These are phyloP conservation scores for Hymenoscyphus occultus DNA, from an alignment of 2,329 filamentous ascomycete genomes.

Conservation along the genomic window DNA sequence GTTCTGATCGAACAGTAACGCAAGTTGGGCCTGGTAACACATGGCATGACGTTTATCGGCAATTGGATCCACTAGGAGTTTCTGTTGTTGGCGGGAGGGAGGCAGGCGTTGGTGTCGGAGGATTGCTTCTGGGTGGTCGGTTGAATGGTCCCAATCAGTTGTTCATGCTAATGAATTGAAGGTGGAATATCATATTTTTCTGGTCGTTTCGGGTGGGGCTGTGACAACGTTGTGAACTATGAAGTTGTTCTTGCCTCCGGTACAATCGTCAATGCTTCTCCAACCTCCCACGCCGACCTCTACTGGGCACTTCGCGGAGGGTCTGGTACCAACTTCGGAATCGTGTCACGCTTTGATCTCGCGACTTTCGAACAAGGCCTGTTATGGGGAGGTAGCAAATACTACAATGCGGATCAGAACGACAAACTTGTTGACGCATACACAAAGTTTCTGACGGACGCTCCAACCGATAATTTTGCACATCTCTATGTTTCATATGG, in stretches of 20 bases:
- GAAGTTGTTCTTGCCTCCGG: conserved; percentile 53
- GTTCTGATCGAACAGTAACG: conserved; percentile 29
- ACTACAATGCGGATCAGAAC: conserved; percentile 15
- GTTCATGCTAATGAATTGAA: conserved; percentile 28
- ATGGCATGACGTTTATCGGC: conserved; percentile 41
- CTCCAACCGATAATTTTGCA: conserved; percentile 22
- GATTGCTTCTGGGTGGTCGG: conserved; percentile 24
- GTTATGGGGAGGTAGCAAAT: conserved; percentile 24
- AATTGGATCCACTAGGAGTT: conserved; percentile 29
- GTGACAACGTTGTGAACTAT: conserved; percentile 47
- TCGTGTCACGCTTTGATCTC: conserved; percentile 43
- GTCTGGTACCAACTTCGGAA: conserved; percentile 36
- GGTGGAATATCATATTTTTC: conserved; percentile 30
- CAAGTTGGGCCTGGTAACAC: conserved; percentile 38
- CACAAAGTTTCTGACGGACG: conserved; percentile 19
- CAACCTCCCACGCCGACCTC: conserved; percentile 1
- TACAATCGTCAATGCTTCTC: conserved; percentile 44
- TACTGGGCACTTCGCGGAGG: conserved; percentile 34
- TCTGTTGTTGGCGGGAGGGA: conserved; percentile 39
- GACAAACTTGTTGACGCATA: conserved; percentile 17
- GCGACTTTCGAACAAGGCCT: conserved; percentile 36
- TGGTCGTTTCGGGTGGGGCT: conserved; percentile 45
- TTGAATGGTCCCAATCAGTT: conserved; percentile 18
- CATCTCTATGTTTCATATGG: conserved; percentile 23
- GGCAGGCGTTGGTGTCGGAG: conserved; percentile 21